These are phyloP conservation scores for barrel medic (Medicago truncatula) DNA, from an alignment of 306 rosid species.

Conservation along the genomic window MtrunA17r5.0-ANR NC_053045.1:56090501-56091000, in stretches of 20 bases:
- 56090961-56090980: conserved; percentile 2
- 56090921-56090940: background rate
- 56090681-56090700: background rate
- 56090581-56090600: too few relatives aligned
- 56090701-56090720: background rate
- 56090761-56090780: conserved; percentile 1
- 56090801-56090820: background rate
- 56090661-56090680: background rate
- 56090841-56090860: conserved; percentile 17
- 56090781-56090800: conserved; percentile 11
- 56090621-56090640: too few relatives aligned
- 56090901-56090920: background rate
- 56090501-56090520: background rate
- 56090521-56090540: too few relatives aligned
- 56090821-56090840: background rate
- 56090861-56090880: background rate
- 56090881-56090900: background rate
- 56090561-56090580: too few relatives aligned
- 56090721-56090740: background rate
- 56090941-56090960: conserved; percentile 1
- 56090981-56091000: background rate
- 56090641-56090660: too few relatives aligned
- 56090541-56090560: background rate
- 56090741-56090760: too few relatives aligned
- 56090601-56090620: too few relatives aligned